phyloP scores from a whole-genome alignment of 2,329 filamentous ascomycete species.

The Endocalyx cinctus region DNA sequence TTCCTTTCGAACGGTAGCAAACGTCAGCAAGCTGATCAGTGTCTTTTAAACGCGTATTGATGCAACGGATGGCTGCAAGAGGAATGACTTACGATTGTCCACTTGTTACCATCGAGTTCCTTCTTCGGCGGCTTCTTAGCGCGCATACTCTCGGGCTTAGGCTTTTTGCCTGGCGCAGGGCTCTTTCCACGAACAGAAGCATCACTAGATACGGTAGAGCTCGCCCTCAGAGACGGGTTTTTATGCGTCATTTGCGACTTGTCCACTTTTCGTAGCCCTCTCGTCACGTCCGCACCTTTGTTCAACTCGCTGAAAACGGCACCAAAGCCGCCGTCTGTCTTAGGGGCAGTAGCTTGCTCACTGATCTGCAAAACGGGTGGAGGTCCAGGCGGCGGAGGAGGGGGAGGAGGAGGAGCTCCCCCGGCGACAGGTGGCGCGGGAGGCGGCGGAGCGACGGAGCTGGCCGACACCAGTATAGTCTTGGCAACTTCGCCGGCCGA shows the following conservation, averaged over 20 bases:
- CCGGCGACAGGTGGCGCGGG: constrained; percentile 48
- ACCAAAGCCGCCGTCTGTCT: constrained; percentile 59
- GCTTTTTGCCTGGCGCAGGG: constrained; percentile 81
- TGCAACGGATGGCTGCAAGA: too few species aligned
- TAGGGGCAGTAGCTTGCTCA: constrained; percentile 40
- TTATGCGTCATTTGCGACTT: constrained; percentile 97
- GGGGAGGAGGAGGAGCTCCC: constrained; percentile 57
- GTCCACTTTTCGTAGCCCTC: constrained; percentile 87
- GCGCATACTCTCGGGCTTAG: constrained; percentile 81
- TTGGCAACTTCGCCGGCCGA: constrained; percentile 64
- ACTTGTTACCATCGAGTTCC: constrained; percentile 85
- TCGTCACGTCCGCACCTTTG: constrained; percentile 81
- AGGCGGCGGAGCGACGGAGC: constrained; percentile 38
- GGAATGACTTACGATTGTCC: constrained; percentile 64
- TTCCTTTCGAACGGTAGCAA: too few species aligned
- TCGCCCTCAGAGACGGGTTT: constrained; percentile 79
- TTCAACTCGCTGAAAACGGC: constrained; percentile 93
- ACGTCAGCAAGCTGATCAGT: too few species aligned
- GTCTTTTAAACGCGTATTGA: too few species aligned
- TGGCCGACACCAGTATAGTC: constrained; percentile 47
- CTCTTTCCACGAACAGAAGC: constrained; percentile 66
- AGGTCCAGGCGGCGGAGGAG: constrained; percentile 68
- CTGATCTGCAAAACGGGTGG: constrained; percentile 61
- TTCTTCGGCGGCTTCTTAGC: constrained; percentile 76
- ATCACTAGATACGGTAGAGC: constrained; percentile 62